These are phyloP conservation scores for Cryptosporidium sp. DNA, from an alignment of 169 alveolate species.

Conservation along the genomic window DNA sequence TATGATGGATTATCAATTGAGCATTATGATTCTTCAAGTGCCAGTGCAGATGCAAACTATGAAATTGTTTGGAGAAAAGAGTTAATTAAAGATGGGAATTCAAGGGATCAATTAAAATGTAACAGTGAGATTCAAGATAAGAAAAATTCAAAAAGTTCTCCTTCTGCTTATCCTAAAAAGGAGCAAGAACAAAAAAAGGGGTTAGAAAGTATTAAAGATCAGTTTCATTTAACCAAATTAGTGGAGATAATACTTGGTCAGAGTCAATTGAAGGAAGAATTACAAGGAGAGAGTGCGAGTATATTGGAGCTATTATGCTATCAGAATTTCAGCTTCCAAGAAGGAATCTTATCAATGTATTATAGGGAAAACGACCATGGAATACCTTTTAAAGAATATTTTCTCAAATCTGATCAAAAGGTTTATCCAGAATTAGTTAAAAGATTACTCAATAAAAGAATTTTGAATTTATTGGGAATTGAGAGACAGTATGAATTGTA, in stretches of 20 bases:
- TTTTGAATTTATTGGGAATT: slow-evolving; percentile 6
- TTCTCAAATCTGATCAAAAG: not conserved
- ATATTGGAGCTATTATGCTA: slow-evolving; percentile 38
- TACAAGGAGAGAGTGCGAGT: not conserved
- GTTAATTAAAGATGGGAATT: no score
- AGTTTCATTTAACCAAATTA: not conserved
- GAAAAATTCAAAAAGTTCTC: no score
- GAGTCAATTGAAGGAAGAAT: not conserved
- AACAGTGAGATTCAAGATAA: not conserved
- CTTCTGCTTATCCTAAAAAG: not conserved
- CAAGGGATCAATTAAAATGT: no score
- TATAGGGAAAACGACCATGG: slow-evolving; percentile 17
- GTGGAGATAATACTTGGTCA: not conserved
- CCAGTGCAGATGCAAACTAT: not conserved
- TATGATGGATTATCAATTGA: not conserved
- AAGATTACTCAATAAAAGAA: not conserved
- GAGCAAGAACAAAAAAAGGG: not conserved
- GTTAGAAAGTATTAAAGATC: not conserved
- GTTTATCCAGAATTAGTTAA: not conserved
- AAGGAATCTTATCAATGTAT: slow-evolving; percentile 29
- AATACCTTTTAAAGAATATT: not conserved
- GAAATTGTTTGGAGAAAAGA: not conserved
- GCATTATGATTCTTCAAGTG: not conserved
- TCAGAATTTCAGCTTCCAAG: slow-evolving; percentile 6
- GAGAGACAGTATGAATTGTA: slow-evolving; percentile 41